Percentiles rank a stretch among this genome's conserved stretches.
These are phyloP conservation scores for Effrenium voratum DNA, from an alignment of 73 alveolate species.

Conservation along the genomic window DNA sequence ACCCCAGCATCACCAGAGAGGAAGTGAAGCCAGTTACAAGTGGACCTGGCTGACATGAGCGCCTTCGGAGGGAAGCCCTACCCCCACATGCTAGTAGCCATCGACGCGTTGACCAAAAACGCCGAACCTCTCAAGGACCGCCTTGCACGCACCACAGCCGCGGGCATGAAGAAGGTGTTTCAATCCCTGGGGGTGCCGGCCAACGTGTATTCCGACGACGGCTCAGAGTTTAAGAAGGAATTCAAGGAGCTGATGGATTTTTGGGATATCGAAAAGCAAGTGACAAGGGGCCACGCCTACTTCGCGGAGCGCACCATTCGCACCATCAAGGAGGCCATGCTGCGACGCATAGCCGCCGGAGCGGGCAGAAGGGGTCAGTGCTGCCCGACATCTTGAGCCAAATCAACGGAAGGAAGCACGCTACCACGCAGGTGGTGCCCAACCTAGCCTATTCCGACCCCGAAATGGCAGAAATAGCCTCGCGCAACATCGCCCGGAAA, in stretches of 20 bases:
- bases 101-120: not conserved
- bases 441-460: not conserved
- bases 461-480: not conserved
- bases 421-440: not conserved
- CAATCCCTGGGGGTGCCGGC: not conserved
- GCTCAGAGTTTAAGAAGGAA: conserved; percentile 4
- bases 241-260: not conserved
- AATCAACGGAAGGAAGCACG: not conserved
- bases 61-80: not conserved
- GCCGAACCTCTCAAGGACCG: not conserved
- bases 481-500: not conserved
- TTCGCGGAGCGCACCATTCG: not conserved
- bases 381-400: not conserved
- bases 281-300: not conserved
- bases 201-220: not conserved
- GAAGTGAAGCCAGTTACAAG: not conserved
- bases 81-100: not conserved
- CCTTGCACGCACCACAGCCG: not conserved
- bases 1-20: not conserved
- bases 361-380: conserved; percentile 2
- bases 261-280: not conserved
- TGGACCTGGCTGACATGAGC: not conserved
- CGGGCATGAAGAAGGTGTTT: not conserved
- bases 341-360: not conserved
- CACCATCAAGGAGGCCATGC: not conserved